Evolutionary conservation across 129 eudicot species (phyloP).

Genomic region (Erigeron canadensis): DNA sequence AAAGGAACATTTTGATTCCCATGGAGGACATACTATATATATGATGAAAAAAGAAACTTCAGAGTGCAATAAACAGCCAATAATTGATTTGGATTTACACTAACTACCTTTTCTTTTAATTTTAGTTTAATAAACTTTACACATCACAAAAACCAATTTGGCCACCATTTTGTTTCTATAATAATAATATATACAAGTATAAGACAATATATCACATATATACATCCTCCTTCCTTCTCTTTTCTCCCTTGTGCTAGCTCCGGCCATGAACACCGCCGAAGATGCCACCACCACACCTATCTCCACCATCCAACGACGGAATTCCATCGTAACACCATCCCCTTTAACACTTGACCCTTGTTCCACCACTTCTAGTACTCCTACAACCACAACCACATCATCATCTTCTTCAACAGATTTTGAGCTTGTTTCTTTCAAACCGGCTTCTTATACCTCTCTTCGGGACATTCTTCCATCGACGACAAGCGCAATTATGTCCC

Average conservation of each 20-base stretch:
- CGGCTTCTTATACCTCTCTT: constrained; percentile 68
- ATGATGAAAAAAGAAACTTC: background rate
- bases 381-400: constrained; percentile 18
- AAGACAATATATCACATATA: background rate
- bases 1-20: background rate
- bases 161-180: constrained; percentile 14
- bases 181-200: background rate
- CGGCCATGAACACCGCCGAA: constrained; percentile 29
- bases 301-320: constrained; percentile 48
- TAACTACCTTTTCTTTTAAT: background rate
- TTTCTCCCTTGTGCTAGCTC: background rate
- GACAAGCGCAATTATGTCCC: constrained; percentile 32
- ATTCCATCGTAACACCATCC: constrained; percentile 35
- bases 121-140: background rate
- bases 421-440: constrained; percentile 45
- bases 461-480: constrained; percentile 57
- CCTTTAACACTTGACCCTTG: constrained; percentile 15
- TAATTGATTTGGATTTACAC: constrained; percentile 18
- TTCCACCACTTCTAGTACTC: constrained; percentile 7
- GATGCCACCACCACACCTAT: constrained; percentile 13
- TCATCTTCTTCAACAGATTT: constrained; percentile 33
- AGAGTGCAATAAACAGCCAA: background rate
- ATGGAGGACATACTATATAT: background rate
- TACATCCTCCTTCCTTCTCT: background rate
- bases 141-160: constrained; percentile 24